These are phyloP conservation scores for Phallus indusiatus DNA, from an alignment of 768 basidiomycete genomes.

Conservation along the genomic window DNA sequence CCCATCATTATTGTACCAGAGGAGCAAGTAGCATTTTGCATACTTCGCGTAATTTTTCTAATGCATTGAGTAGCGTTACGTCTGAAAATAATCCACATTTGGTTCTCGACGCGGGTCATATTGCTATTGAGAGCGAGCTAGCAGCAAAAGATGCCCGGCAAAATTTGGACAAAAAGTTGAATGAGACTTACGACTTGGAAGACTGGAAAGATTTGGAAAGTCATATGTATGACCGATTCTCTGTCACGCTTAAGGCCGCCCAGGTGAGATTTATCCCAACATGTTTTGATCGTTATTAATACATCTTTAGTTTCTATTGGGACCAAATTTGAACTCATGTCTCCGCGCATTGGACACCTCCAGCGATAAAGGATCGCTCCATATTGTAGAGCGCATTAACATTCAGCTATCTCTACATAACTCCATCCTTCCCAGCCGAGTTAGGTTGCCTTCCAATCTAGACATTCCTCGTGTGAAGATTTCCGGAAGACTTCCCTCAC, in stretches of 20 bases:
- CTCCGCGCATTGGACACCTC: slow-evolving; percentile 63
- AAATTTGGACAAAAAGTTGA: slow-evolving; percentile 72
- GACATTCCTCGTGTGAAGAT: slow-evolving; percentile 85
- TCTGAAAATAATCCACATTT: slow-evolving; percentile 73
- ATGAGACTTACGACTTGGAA: slow-evolving; percentile 75
- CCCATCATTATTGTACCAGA: slow-evolving; percentile 97
- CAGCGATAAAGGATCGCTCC: slow-evolving; percentile 47
- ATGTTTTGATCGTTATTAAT: background rate
- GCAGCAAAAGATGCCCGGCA: slow-evolving; percentile 75
- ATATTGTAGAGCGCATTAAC: slow-evolving; percentile 87
- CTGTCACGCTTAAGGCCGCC: slow-evolving; percentile 73
- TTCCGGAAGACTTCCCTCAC: slow-evolving; percentile 74
- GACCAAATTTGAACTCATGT: slow-evolving; percentile 73
- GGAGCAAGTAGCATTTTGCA: slow-evolving; percentile 41
- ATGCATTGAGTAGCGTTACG: slow-evolving; percentile 48
- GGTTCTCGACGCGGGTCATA: slow-evolving; percentile 93
- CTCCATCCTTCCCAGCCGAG: slow-evolving; percentile 70
- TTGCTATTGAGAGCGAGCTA: slow-evolving; percentile 84
- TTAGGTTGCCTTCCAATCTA: slow-evolving; percentile 30
- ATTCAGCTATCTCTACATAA: slow-evolving; percentile 85
- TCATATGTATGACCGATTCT: slow-evolving; percentile 91
- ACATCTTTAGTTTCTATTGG: slow-evolving; percentile 71
- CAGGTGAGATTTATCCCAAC: slow-evolving; percentile 48
- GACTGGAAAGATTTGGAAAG: slow-evolving; percentile 82
- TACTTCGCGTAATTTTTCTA: slow-evolving; percentile 3